These are phyloP conservation scores for Xylariaceae sp. DNA, from an alignment of 2,329 filamentous ascomycete genomes.

Conservation along the genomic window DNA sequence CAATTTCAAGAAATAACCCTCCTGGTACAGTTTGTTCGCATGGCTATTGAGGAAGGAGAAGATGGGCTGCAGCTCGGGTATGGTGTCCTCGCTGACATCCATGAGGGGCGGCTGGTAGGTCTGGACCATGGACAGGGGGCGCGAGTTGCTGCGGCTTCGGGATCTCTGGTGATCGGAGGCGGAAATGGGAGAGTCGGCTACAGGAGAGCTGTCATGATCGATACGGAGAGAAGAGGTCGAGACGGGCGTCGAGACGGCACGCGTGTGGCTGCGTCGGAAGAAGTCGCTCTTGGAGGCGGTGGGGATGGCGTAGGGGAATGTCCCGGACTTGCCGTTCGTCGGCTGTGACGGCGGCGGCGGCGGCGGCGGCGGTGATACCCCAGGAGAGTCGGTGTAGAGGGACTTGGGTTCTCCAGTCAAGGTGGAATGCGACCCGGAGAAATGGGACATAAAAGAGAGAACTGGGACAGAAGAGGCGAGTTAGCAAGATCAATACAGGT, in stretches of 20 bases:
- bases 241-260: constrained; percentile 18
- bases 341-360: no score
- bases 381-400: constrained; percentile 17
- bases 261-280: constrained; percentile 17
- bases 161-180: constrained; percentile 17
- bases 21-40: constrained; percentile 92
- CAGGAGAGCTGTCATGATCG: constrained; percentile 32
- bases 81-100: constrained; percentile 76
- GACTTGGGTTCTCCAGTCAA: constrained; percentile 29
- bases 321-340: constrained; percentile 11
- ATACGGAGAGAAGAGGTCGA: constrained; percentile 19
- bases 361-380: constrained; percentile 8
- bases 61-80: constrained; percentile 88
- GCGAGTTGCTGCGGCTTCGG: constrained; percentile 45
- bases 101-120: constrained; percentile 79
- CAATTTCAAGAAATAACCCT: constrained; percentile 94
- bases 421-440: constrained; percentile 45
- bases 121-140: constrained; percentile 80
- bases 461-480: constrained; percentile 43
- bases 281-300: constrained; percentile 13
- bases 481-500: constrained; percentile 24
- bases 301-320: constrained; percentile 9
- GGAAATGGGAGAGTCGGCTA: constrained; percentile 32
- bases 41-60: constrained; percentile 93
- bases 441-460: constrained; percentile 80